A percentile compares a stretch with the other conserved stretches of the same genome.
Conservation (phyloP, 805 yeast genomes). For the Isabelozyma rhagii region DNA sequence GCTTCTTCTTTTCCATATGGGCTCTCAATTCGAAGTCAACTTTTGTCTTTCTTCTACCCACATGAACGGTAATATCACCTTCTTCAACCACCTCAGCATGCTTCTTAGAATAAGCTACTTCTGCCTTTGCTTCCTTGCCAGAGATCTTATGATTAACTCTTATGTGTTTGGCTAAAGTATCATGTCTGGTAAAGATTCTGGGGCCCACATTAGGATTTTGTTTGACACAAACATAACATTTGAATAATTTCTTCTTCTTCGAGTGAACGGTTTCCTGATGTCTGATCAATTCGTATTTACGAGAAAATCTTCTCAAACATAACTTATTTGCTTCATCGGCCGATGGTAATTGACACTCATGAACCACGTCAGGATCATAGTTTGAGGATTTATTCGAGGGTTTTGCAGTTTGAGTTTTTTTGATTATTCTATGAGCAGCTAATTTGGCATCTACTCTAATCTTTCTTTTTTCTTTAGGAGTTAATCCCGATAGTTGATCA, state of each 20-base stretch:
- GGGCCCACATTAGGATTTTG: constrained; percentile 53
- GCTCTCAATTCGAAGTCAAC: constrained; percentile 45
- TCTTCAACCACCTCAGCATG: constrained; percentile 48
- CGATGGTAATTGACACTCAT: constrained; percentile 44
- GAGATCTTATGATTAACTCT: constrained; percentile 44
- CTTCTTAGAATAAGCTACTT: constrained; percentile 43
- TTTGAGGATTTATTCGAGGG: constrained; percentile 34
- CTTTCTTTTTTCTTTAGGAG: constrained; percentile 15
- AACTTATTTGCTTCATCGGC: constrained; percentile 40
- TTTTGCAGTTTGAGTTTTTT: constrained; percentile 18
- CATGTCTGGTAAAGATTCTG: constrained; percentile 89
- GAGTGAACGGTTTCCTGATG: constrained; percentile 98
- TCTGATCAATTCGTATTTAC: constrained; percentile 87
- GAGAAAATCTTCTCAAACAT: constrained; percentile 41
- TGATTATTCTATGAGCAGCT: constrained; percentile 27
- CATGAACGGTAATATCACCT: constrained; percentile 46
- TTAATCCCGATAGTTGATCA: constrained; percentile 11
- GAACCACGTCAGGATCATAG: constrained; percentile 46
- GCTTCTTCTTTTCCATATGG: constrained; percentile 37
- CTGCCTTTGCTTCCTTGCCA: constrained; percentile 46
- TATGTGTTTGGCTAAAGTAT: constrained; percentile 90
- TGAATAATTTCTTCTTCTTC: constrained; percentile 75
- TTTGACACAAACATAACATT: constrained; percentile 83
- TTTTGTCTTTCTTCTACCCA: constrained; percentile 43
- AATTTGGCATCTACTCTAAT: constrained; percentile 19